Evolutionary conservation across 495 filamentous ascomycete species (phyloP), one percentile per base, ranked within the genome.

Genomic region (Hypoxylon cercidicola): DNA sequence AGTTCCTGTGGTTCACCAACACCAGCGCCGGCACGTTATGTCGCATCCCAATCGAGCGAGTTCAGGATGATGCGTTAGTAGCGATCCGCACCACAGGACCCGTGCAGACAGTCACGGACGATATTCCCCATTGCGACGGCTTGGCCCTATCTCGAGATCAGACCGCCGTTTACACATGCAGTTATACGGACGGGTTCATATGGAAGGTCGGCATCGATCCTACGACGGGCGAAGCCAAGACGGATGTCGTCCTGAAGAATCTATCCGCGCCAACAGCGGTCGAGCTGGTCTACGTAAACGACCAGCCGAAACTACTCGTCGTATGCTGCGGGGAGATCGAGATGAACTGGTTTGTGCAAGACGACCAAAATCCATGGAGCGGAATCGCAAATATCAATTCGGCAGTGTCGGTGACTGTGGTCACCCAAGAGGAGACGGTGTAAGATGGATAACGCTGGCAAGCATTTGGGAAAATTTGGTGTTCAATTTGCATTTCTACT

Each of bases 271-370:
- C 72, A 28, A 72, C 72, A 15, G 60, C 66, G 16, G 60, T 74
- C 13, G 68, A 74, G 28, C 45, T 72, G 11, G 41, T 35, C n/a
- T 62, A 68, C 47, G 34, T 61, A 40, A 45, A 64, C 55, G 40
- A 37, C 21, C 56, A 65, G 43, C 46, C 58, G 12, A 74, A 70
- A 56, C n/a, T 74, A 11, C 70, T 62, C 12, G 52, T 72, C 13
- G 66, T 70, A 5, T 74, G 72, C 40, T 74, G 72, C 46, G 72
- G 72, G 3, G 66, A 72, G 47, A 66, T 74, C 55, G 62, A 74
- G 51, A 61, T 68, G 37, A 53, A 30, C 44, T 74, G 72, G 72
- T 55, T 72, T 21, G 51, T 55, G n/a, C 65, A 62, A 18, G 51
- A 55, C 13, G 62, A 62, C 23, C 49, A 66, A n/a, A 66, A 72